Conservation (phyloP, 2,329 filamentous ascomycete genomes). For the Ceratocystis colombiana region DNA sequence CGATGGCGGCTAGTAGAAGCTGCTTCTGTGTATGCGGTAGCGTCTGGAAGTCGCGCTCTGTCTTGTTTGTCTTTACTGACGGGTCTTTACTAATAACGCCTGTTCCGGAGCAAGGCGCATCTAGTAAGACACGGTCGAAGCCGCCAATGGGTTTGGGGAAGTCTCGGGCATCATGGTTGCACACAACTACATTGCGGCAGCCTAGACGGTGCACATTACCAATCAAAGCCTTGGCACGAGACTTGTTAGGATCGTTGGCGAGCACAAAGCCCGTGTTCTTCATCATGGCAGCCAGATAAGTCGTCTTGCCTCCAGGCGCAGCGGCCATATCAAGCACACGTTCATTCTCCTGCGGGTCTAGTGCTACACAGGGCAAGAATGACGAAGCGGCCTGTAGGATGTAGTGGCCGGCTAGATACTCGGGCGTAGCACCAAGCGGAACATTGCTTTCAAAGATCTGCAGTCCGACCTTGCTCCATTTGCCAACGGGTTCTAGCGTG, state of each 20-base stretch:
- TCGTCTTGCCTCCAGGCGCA: slow-evolving; percentile 91
- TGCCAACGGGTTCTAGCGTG: slow-evolving; percentile 89
- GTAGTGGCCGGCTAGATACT: slow-evolving; percentile 95
- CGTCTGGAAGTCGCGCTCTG: slow-evolving; percentile 84
- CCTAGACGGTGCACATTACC: slow-evolving; percentile 95
- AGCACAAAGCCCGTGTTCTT: slow-evolving; percentile 90
- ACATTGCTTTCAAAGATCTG: slow-evolving; percentile 86
- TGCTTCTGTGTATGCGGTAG: slow-evolving; percentile 94
- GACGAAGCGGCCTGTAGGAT: slow-evolving; percentile 94
- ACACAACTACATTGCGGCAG: slow-evolving; percentile 87
- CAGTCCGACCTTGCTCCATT: slow-evolving; percentile 96
- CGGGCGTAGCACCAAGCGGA: slow-evolving; percentile 85
- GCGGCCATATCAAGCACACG: slow-evolving; percentile 89
- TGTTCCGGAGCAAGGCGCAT: slow-evolving; percentile 92
- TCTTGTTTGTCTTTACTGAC: slow-evolving; percentile 97
- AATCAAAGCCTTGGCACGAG: slow-evolving; percentile 89
- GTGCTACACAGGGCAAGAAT: slow-evolving; percentile 94
- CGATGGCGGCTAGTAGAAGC: slow-evolving; percentile 81
- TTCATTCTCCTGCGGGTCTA: slow-evolving; percentile 88
- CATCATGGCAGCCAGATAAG: slow-evolving; percentile 93
- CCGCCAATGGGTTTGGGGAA: slow-evolving; percentile 93
- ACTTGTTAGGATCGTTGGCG: slow-evolving; percentile 92
- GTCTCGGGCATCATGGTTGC: slow-evolving; percentile 86
- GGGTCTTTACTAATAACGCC: slow-evolving; percentile 97
- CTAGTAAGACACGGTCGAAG: slow-evolving; percentile 87